A percentile compares a stretch with the other conserved stretches of the same genome.
Evolutionary conservation across 2,329 filamentous ascomycete species (phyloP).

Genomic region (Aspergillus candidus): DNA sequence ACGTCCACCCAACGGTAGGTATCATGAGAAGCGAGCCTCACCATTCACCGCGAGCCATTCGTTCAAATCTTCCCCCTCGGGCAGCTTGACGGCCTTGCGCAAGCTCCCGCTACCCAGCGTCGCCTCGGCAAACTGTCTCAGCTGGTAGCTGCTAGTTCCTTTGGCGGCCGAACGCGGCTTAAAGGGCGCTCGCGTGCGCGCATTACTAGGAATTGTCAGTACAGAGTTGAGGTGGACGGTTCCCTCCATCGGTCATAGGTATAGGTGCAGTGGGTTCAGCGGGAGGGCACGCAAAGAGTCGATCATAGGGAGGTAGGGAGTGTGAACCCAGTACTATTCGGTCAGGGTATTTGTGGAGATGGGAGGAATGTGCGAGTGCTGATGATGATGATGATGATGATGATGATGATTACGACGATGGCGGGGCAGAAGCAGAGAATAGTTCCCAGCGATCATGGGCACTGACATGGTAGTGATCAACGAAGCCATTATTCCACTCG

Average conservation of each 20-base stretch:
- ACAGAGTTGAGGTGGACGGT: constrained; percentile 28
- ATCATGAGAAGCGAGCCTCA: constrained; percentile 40
- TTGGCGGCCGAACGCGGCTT: constrained; percentile 78
- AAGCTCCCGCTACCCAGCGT: constrained; percentile 91
- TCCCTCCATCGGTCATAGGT: too few relatives aligned
- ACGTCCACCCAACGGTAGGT: background rate
- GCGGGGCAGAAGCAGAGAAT: constrained; percentile 20
- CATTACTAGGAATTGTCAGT: constrained; percentile 58
- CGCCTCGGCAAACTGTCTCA: constrained; percentile 96
- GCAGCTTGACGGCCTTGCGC: constrained; percentile 91
- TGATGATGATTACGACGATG: background rate
- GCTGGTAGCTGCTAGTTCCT: constrained; percentile 83
- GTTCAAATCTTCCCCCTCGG: constrained; percentile 94
- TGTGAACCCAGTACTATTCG: too few relatives aligned
- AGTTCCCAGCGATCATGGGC: constrained; percentile 28
- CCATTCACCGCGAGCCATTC: constrained; percentile 98
- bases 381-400: too few relatives aligned
- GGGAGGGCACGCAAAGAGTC: constrained; percentile 24
- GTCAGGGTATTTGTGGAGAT: too few relatives aligned
- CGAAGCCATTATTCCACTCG: constrained; percentile 55
- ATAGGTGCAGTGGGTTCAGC: too few relatives aligned
- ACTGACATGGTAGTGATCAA: constrained; percentile 80
- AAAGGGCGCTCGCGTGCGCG: constrained; percentile 84
- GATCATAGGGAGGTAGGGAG: constrained; percentile 3
- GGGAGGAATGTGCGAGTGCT: too few relatives aligned